These are phyloP conservation scores for Ceratonia siliqua DNA, from an alignment of 306 rosid genomes.

Conservation along the genomic window DNA sequence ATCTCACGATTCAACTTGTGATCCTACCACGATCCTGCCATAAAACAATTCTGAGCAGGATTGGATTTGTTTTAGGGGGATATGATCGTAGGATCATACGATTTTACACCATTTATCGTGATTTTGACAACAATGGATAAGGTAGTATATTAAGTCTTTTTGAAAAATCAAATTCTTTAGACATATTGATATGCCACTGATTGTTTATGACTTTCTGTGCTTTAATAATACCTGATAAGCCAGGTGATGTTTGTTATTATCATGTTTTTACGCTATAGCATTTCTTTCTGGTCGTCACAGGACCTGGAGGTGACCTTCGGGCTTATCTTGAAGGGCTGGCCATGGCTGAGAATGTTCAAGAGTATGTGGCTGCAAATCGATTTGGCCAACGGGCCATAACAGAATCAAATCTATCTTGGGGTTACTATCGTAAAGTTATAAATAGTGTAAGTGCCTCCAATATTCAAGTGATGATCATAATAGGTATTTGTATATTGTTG, in stretches of 20 bases:
- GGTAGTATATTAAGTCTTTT: not conserved
- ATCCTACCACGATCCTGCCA: no score
- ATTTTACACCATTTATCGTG: no score
- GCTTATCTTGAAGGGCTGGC: constrained; percentile 63
- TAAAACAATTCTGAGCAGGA: no score
- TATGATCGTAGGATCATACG: no score
- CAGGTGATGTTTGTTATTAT: not conserved
- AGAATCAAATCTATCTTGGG: constrained; percentile 55
- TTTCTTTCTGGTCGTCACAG: constrained; percentile 42
- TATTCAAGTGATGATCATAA: not conserved
- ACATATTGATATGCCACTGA: not conserved
- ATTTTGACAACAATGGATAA: no score
- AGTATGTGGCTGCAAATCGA: constrained; percentile 58
- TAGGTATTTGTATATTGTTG: not conserved
- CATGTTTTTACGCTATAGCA: not conserved
- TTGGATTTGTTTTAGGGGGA: no score
- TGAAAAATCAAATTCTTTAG: not conserved
- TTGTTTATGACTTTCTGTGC: not conserved
- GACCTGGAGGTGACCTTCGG: constrained; percentile 75
- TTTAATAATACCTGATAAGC: constrained; percentile 12
- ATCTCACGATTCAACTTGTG: no score
- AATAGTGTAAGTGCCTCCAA: not conserved
- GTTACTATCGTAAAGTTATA: constrained; percentile 45
- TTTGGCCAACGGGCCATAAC: constrained; percentile 80
- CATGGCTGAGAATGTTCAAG: constrained; percentile 62